Evolutionary conservation across 2,329 filamentous ascomycete species (phyloP).

Genomic region (Volutella citrinella): DNA sequence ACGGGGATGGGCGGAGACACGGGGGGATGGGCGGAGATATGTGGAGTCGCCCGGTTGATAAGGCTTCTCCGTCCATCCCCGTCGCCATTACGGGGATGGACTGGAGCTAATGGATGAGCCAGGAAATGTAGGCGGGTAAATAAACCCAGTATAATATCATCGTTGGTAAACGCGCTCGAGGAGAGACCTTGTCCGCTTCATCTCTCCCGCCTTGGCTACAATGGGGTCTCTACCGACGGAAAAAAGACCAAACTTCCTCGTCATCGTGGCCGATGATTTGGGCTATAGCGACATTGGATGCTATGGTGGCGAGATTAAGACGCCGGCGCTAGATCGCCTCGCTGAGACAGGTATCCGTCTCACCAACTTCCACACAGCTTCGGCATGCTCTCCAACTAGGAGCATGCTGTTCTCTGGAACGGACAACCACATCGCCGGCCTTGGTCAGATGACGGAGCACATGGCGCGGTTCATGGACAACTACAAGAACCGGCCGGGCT

Average conservation of each 20-base stretch:
- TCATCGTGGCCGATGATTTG: slow-evolving; percentile 27
- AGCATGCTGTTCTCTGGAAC: slow-evolving; percentile 60
- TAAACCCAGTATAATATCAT: no score
- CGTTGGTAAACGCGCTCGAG: no score
- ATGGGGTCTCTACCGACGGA: no score
- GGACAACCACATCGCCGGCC: slow-evolving; percentile 51
- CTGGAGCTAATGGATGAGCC: no score
- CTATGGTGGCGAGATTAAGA: slow-evolving; percentile 56
- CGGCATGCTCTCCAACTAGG: slow-evolving; percentile 56
- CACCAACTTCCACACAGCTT: slow-evolving; percentile 57
- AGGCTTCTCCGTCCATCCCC: no score
- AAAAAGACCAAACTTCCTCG: slow-evolving; percentile 22
- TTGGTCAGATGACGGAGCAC: slow-evolving; percentile 52
- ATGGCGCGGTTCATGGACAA: slow-evolving; percentile 3
- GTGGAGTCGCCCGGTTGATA: no score
- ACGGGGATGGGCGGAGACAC: no score
- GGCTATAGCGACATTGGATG: slow-evolving; percentile 24
- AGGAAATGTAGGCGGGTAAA: no score
- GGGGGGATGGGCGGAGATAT: no score
- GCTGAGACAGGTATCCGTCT: slow-evolving; percentile 48
- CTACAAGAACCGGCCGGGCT: slow-evolving; percentile 16
- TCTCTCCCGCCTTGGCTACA: no score
- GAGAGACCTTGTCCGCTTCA: no score
- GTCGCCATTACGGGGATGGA: no score
- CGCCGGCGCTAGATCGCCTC: slow-evolving; percentile 52